Evolutionary conservation across 2,329 filamentous ascomycete genomes (phyloP).

Genomic region (Apiospora pterosperma): DNA sequence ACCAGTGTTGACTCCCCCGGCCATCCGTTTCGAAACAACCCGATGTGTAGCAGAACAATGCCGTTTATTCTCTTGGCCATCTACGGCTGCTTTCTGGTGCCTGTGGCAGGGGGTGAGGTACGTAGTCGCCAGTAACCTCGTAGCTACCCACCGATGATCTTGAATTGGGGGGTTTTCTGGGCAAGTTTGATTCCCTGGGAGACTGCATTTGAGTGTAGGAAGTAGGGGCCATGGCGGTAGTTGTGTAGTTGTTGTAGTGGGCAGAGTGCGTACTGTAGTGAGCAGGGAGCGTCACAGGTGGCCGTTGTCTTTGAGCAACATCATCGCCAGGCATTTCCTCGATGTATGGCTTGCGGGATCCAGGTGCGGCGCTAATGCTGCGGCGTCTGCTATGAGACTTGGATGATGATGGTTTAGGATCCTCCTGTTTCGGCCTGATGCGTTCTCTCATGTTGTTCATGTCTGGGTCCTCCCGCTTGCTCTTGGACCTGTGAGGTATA

Average conservation of each 20-base stretch:
- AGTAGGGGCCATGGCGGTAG: background rate
- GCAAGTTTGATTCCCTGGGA: background rate
- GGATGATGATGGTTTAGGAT: background rate
- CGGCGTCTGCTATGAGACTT: background rate
- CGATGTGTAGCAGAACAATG: background rate
- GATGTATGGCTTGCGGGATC: background rate
- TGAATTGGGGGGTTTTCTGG: background rate
- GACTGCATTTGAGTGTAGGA: background rate
- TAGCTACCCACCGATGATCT: background rate
- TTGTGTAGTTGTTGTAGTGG: background rate
- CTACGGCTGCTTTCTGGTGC: background rate
- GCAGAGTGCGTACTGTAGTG: background rate
- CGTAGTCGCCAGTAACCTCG: background rate
- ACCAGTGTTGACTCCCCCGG: background rate
- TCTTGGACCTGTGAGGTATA: background rate
- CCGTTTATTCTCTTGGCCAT: background rate
- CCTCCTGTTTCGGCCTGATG: background rate
- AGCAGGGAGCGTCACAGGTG: background rate
- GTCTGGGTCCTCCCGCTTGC: background rate
- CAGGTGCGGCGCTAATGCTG: background rate
- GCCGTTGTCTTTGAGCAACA: background rate
- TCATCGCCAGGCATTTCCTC: background rate
- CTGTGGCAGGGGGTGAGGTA: background rate
- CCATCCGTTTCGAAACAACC: background rate
- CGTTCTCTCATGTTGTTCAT: constrained; percentile 1